phyloP scores from a whole-genome alignment of 805 yeast genomes.

The Komagataella mondaviorum region DNA sequence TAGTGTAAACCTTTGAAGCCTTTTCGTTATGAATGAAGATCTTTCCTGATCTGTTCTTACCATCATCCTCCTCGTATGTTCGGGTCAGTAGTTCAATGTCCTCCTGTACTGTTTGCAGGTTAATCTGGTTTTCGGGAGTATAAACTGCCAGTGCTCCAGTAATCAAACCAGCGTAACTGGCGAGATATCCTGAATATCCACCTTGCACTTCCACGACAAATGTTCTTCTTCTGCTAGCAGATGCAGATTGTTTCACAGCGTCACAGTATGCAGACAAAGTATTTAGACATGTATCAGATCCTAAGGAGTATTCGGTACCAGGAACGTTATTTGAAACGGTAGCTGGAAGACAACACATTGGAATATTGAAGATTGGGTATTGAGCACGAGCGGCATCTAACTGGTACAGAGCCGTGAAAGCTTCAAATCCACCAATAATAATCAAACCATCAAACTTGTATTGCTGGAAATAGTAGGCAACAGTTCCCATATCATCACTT shows the following conservation, averaged over 20 bases:
- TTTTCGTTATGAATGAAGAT: conserved; percentile 53
- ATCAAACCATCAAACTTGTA: conserved; percentile 58
- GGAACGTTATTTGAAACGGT: conserved; percentile 75
- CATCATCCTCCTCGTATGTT: conserved; percentile 46
- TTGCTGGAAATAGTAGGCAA: conserved; percentile 62
- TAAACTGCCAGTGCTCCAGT: conserved; percentile 67
- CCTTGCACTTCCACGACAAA: conserved; percentile 81
- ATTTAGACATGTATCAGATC: conserved; percentile 66
- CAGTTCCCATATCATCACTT: conserved; percentile 47
- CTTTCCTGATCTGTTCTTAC: conserved; percentile 57
- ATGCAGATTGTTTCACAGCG: conserved; percentile 66
- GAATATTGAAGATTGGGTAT: conserved; percentile 64
- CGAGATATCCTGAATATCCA: conserved; percentile 72
- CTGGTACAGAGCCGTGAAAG: conserved; percentile 57
- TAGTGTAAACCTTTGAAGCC: conserved; percentile 53
- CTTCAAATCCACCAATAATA: conserved; percentile 75
- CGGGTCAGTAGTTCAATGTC: conserved; percentile 52
- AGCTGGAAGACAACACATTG: conserved; percentile 69
- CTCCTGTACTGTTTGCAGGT: conserved; percentile 22
- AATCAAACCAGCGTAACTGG: conserved; percentile 53
- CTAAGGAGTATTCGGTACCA: conserved; percentile 68
- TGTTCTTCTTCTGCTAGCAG: conserved; percentile 65
- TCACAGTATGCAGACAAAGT: conserved; percentile 63
- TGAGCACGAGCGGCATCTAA: conserved; percentile 43
- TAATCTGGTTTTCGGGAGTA: conserved; percentile 61